A percentile compares a stretch with the other conserved stretches of the same genome.
Conservation (phyloP, 2,329 filamentous ascomycete species). For the Xylariaceae sp. region DNA sequence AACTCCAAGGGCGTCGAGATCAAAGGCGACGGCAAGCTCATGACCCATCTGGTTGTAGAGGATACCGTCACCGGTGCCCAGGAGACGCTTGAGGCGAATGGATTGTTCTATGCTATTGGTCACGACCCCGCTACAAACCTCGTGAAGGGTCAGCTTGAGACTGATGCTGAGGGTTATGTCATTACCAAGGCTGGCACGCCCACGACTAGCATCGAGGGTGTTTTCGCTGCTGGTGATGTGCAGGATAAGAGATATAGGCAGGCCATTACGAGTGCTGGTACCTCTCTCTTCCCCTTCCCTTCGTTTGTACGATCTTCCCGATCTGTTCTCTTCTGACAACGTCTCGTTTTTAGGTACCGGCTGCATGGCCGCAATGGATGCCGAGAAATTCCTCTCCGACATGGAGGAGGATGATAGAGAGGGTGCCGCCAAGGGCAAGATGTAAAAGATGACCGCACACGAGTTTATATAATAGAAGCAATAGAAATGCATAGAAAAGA, state of each 20-base stretch:
- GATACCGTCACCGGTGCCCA: slow-evolving; percentile 70
- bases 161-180: slow-evolving; percentile 88
- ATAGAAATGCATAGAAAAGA: too few relatives aligned
- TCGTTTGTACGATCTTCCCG: neutral
- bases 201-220: slow-evolving; percentile 81
- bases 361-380: slow-evolving; percentile 92
- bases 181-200: slow-evolving; percentile 81
- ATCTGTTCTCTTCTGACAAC: slow-evolving; percentile 12
- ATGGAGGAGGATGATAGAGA: slow-evolving; percentile 51
- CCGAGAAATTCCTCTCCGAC: slow-evolving; percentile 88
- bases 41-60: slow-evolving; percentile 83
- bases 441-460: too few relatives aligned
- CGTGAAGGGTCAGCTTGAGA: slow-evolving; percentile 85
- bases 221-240: slow-evolving; percentile 95
- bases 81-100: slow-evolving; percentile 84
- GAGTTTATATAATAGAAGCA: too few relatives aligned
- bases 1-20: slow-evolving; percentile 80
- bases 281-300: slow-evolving; percentile 33
- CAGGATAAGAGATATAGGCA: slow-evolving; percentile 98
- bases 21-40: slow-evolving; percentile 80
- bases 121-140: slow-evolving; percentile 91
- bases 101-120: slow-evolving; percentile 94
- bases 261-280: slow-evolving; percentile 94
- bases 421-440: slow-evolving; percentile 30
- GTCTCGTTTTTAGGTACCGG: slow-evolving; percentile 63